Conservation (phyloP, 23 red algal genomes). For the Gracilaria gracilis region DNA sequence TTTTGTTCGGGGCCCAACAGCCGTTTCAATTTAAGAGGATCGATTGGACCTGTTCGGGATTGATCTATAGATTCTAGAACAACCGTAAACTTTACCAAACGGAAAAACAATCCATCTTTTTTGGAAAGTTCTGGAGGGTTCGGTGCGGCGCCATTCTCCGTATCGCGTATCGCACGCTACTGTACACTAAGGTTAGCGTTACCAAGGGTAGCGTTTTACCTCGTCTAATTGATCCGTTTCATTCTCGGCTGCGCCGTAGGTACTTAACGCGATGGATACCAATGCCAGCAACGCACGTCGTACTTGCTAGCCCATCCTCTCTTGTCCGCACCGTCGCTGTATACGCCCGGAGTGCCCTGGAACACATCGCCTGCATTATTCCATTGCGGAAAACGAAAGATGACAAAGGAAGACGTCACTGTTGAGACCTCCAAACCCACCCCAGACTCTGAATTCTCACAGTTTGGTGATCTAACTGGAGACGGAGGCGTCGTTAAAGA, state of each 20-base stretch:
- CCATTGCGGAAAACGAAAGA: background rate
- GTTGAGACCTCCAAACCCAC: conserved; percentile 15
- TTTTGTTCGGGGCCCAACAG: too few relatives aligned
- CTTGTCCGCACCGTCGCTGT: background rate
- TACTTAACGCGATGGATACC: background rate
- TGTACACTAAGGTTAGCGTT: too few relatives aligned
- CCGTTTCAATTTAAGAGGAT: too few relatives aligned
- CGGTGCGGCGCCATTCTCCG: too few relatives aligned
- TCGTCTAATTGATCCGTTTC: background rate
- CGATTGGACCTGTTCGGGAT: too few relatives aligned
- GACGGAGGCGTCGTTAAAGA: conserved; percentile 95
- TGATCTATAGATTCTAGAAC: too few relatives aligned
- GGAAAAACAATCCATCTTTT: too few relatives aligned
- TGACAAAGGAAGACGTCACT: conserved; percentile 33
- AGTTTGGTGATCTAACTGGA: conserved; percentile 81
- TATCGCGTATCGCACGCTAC: too few relatives aligned
- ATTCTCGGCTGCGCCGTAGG: background rate
- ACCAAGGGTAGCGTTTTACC: too few relatives aligned
- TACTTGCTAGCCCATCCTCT: too few relatives aligned
- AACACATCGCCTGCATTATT: background rate
- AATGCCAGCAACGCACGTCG: background rate
- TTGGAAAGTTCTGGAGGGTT: too few relatives aligned
- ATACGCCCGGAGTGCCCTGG: background rate
- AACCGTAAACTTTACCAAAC: too few relatives aligned
- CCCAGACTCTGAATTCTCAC: conserved; percentile 48